A percentile compares a stretch with the other conserved stretches of the same genome.
These are phyloP conservation scores for Ustulina deusta DNA, from an alignment of 2,329 filamentous ascomycete species.

Conservation along the genomic window DNA sequence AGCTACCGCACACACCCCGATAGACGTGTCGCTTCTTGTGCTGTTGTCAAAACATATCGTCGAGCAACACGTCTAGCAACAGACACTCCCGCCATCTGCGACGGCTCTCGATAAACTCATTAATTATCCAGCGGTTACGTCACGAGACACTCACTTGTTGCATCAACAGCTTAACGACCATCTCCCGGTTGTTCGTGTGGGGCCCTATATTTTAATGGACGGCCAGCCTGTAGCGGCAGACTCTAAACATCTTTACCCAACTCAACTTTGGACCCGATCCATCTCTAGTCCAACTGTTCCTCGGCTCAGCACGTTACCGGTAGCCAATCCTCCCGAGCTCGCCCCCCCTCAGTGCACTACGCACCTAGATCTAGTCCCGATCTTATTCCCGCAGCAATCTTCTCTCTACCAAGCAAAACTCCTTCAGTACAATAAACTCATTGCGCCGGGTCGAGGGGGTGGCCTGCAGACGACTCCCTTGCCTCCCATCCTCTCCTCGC, in stretches of 20 bases:
- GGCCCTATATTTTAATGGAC: slow-evolving; percentile 61
- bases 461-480: slow-evolving; percentile 68
- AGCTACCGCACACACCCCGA: slow-evolving; percentile 12
- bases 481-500: slow-evolving; percentile 66
- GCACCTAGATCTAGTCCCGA: slow-evolving; percentile 66
- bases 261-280: slow-evolving; percentile 57
- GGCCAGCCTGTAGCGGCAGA: slow-evolving; percentile 63
- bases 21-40: slow-evolving; percentile 18
- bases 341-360: slow-evolving; percentile 51
- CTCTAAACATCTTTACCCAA: slow-evolving; percentile 61
- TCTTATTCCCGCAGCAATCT: slow-evolving; percentile 69
- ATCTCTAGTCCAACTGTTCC: slow-evolving; percentile 52
- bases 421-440: slow-evolving; percentile 73
- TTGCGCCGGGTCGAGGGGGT: slow-evolving; percentile 66
- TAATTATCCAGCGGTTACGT: slow-evolving; percentile 33
- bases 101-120: slow-evolving; percentile 17
- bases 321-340: slow-evolving; percentile 42
- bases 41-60: slow-evolving; percentile 10
- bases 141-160: slow-evolving; percentile 42
- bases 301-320: slow-evolving; percentile 49
- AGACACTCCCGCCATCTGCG: slow-evolving; percentile 14
- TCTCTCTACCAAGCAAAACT: slow-evolving; percentile 72
- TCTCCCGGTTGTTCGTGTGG: slow-evolving; percentile 46
- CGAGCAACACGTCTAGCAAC: slow-evolving; percentile 13
- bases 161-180: slow-evolving; percentile 38